phyloP scores from a whole-genome alignment of 2,329 filamentous ascomycete species.

The Trichoderma gracile region DNA sequence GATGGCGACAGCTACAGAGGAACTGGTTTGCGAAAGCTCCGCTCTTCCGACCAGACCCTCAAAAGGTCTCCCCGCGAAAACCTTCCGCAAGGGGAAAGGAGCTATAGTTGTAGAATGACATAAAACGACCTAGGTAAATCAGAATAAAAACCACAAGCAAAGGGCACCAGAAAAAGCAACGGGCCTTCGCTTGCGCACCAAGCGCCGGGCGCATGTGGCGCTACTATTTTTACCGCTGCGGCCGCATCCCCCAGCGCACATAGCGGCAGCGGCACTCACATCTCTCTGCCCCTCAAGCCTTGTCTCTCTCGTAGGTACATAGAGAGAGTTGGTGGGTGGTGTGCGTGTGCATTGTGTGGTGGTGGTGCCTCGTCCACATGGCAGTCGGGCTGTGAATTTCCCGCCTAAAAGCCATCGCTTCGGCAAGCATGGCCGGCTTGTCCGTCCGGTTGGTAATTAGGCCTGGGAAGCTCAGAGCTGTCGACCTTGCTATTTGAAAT shows the following conservation, averaged over 20 bases:
- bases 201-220: conserved; percentile 16
- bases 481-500: background rate
- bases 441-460: background rate
- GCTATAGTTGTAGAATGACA: background rate
- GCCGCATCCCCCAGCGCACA: background rate
- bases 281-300: no score
- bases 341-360: background rate
- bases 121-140: no score
- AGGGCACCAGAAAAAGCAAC: conserved; percentile 3
- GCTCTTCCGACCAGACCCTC: background rate
- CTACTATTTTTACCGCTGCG: conserved; percentile 19
- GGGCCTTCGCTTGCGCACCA: conserved; percentile 13
- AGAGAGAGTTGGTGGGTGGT: no score
- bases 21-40: background rate
- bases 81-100: background rate
- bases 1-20: no score
- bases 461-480: background rate
- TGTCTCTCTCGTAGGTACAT: no score
- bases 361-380: conserved; percentile 8
- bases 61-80: conserved; percentile 16
- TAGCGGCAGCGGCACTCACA: no score
- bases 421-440: conserved; percentile 13
- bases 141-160: no score
- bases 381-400: conserved; percentile 2
- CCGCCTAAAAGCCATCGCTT: background rate